Percentiles rank a stretch among this genome's conserved stretches.
Conservation (phyloP, 371 early-diverging fungal genomes). For the Haplosporangium sp. region DNA sequence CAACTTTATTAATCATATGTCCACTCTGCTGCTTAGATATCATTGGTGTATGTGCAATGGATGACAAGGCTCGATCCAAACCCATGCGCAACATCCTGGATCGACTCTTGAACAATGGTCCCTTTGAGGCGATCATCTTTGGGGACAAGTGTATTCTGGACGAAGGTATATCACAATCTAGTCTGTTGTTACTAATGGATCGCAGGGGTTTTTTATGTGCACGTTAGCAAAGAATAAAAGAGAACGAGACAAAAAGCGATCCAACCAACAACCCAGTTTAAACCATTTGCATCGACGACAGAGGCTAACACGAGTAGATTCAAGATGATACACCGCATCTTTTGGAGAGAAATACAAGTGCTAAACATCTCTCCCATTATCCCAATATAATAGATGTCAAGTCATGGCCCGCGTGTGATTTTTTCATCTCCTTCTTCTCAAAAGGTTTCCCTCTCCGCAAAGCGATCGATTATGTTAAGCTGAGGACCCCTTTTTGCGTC, state of each 20-base stretch:
- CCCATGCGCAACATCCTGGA: constrained; percentile 97
- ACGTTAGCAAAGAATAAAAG: too few relatives aligned
- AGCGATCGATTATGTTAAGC: constrained; percentile 89
- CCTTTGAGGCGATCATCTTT: constrained; percentile 92
- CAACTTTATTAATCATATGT: background rate
- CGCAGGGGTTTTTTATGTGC: too few relatives aligned
- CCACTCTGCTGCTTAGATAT: constrained; percentile 59
- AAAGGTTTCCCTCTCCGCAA: constrained; percentile 95
- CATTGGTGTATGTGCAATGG: constrained; percentile 94
- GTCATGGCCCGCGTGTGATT: constrained; percentile 97
- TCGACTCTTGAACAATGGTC: constrained; percentile 76
- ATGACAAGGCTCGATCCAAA: constrained; percentile 91
- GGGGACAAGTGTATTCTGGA: constrained; percentile 97
- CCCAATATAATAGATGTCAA: constrained; percentile 74
- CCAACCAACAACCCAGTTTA: too few relatives aligned
- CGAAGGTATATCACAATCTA: constrained; percentile 70
- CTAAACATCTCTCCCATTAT: too few relatives aligned
- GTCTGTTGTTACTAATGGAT: too few relatives aligned
- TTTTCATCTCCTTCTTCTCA: constrained; percentile 97
- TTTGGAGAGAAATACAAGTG: too few relatives aligned
- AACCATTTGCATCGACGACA: background rate
- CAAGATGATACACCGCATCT: too few relatives aligned
- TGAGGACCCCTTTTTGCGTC: constrained; percentile 88
- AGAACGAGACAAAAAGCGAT: background rate
- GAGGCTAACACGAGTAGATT: too few relatives aligned